These are phyloP conservation scores for Physaria fendleri DNA, from an alignment of 345 rosid genomes.

Conservation along the genomic window DNA sequence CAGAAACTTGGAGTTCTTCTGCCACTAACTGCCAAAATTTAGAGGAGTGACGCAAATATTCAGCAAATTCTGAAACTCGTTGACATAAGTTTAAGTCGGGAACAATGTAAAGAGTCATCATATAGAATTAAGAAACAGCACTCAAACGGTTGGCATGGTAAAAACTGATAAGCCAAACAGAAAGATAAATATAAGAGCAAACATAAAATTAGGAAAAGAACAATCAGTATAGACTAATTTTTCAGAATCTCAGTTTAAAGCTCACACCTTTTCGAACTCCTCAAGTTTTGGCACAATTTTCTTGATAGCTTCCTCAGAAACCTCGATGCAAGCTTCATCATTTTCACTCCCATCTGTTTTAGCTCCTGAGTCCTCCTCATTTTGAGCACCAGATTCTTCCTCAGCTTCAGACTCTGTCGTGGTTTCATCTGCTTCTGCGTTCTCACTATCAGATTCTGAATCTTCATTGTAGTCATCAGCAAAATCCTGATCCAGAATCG, in stretches of 20 bases:
- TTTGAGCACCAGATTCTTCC: slow-evolving; percentile 63
- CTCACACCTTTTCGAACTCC: slow-evolving; percentile 67
- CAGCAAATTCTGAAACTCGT: not conserved
- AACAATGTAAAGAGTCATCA: slow-evolving; percentile 9
- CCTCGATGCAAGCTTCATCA: slow-evolving; percentile 56
- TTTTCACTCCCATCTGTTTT: slow-evolving; percentile 69
- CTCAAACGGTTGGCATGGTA: not conserved
- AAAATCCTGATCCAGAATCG: slow-evolving; percentile 53
- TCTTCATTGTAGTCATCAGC: slow-evolving; percentile 66
- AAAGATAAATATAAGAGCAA: not conserved
- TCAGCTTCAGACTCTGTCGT: slow-evolving; percentile 82
- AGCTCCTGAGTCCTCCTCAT: slow-evolving; percentile 68
- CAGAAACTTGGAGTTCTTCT: slow-evolving; percentile 52
- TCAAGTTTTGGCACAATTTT: slow-evolving; percentile 73
- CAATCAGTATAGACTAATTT: not conserved
- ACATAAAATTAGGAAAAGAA: not conserved
- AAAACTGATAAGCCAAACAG: not conserved
- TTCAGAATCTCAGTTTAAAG: not conserved
- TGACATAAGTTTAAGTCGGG: not conserved
- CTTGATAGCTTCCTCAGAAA: slow-evolving; percentile 72
- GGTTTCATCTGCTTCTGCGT: slow-evolving; percentile 46
- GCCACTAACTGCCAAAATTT: slow-evolving; percentile 51
- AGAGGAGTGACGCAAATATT: slow-evolving; percentile 1
- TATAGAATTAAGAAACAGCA: not conserved
- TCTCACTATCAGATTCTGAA: slow-evolving; percentile 61